Conservation (phyloP, 192 early-diverging fungal species). For the Umbelopsis ramanniana region DNA sequence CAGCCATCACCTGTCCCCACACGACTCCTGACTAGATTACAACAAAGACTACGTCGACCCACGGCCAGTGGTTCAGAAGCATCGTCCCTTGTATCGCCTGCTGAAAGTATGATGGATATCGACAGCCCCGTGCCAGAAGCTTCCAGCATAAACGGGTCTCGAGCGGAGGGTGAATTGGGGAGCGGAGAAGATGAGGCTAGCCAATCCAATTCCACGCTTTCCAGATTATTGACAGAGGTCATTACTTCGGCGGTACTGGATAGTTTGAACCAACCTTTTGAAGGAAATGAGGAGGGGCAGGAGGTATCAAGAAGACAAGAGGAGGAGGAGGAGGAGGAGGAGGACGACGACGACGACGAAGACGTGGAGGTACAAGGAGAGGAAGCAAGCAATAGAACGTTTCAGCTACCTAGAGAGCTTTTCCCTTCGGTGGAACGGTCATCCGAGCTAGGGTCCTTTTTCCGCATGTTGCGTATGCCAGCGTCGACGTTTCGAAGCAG, state of each 20-base stretch:
- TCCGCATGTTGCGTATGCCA: slow-evolving; percentile 13
- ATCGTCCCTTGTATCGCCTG: not conserved
- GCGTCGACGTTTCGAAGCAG: not conserved
- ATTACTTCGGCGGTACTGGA: not conserved
- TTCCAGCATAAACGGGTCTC: not conserved
- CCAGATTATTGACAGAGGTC: slow-evolving; percentile 2
- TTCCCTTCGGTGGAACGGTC: not conserved
- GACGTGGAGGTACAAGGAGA: not conserved
- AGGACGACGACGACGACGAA: not conserved
- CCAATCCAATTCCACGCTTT: not conserved
- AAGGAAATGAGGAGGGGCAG: not conserved
- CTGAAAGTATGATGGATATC: slow-evolving; percentile 4
- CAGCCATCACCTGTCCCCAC: not conserved
- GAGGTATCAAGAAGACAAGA: not conserved
- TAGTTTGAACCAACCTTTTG: not conserved
- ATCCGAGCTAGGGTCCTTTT: not conserved
- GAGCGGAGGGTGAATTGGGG: not conserved
- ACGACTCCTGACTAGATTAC: slow-evolving; percentile 8
- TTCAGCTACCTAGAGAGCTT: not conserved
- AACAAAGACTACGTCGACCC: slow-evolving; percentile 1
- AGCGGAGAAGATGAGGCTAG: not conserved
- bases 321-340: not conserved
- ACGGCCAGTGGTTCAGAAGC: not conserved
- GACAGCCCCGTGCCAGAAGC: not conserved
- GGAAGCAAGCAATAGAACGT: not conserved